A percentile compares a stretch with the other conserved stretches of the same genome.
Evolutionary conservation across 2,329 filamentous ascomycete genomes (phyloP).

Genomic region (Colletotrichum filicis): DNA sequence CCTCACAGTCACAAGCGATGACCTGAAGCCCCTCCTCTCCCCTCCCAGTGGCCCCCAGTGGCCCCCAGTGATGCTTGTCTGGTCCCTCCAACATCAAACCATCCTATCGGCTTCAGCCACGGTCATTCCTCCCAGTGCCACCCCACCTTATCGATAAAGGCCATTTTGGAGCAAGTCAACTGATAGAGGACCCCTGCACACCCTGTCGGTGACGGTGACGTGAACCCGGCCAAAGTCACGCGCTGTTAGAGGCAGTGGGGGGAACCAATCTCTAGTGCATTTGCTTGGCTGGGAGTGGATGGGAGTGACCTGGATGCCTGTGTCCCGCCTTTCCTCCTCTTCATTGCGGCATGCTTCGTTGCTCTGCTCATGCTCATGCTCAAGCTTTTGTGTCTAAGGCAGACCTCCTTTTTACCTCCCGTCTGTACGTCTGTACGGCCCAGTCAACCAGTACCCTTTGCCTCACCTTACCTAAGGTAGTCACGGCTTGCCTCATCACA

Average conservation of each 20-base stretch:
- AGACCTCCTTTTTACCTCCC: slow-evolving; percentile 3
- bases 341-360: neutral
- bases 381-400: neutral
- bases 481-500: slow-evolving; percentile 20
- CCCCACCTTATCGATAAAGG: slow-evolving; percentile 30
- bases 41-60: neutral
- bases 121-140: neutral
- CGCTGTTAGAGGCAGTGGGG: slow-evolving; percentile 28
- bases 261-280: slow-evolving; percentile 26
- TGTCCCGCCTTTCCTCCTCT: neutral
- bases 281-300: neutral
- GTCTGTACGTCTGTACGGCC: neutral
- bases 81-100: neutral
- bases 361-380: neutral
- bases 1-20: slow-evolving; percentile 10
- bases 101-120: slow-evolving; percentile 17
- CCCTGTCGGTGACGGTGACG: slow-evolving; percentile 34
- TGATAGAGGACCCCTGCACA: slow-evolving; percentile 32
- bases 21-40: neutral
- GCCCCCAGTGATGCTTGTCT: no score
- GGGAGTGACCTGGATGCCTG: neutral
- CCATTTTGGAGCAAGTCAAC: slow-evolving; percentile 9
- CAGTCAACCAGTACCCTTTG: no score
- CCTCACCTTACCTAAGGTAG: neutral
- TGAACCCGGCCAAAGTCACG: slow-evolving; percentile 33